phyloP scores from a whole-genome alignment of 805 yeast species.

The Cyberlindnera lachancei region DNA sequence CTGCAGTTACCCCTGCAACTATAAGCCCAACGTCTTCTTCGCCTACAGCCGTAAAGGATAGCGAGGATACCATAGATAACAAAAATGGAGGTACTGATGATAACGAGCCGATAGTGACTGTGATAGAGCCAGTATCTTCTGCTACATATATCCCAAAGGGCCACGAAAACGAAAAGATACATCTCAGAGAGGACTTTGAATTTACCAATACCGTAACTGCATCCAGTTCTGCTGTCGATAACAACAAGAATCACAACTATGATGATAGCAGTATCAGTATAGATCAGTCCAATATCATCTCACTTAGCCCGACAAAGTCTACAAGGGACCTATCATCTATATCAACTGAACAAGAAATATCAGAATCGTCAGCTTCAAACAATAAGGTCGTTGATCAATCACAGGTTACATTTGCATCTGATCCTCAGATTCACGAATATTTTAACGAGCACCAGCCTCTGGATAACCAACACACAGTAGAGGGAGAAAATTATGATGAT shows the following conservation, averaged over 20 bases:
- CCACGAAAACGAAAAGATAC: slow-evolving; percentile 25
- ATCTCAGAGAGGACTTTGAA: slow-evolving; percentile 8
- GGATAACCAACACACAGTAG: neutral
- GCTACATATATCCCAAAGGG: slow-evolving; percentile 69
- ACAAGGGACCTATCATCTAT: neutral
- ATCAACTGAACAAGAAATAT: neutral
- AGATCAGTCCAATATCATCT: neutral
- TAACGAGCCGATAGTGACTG: slow-evolving; percentile 4
- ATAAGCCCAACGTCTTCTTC: no score
- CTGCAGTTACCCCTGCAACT: no score
- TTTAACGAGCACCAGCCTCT: neutral
- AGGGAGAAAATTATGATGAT: slow-evolving; percentile 1
- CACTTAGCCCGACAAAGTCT: neutral
- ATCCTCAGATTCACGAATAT: neutral
- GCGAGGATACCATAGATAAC: neutral
- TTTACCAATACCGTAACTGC: neutral
- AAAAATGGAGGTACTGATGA: neutral
- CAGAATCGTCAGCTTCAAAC: no score
- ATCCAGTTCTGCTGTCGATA: no score
- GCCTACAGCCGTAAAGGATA: no score
- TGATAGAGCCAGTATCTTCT: slow-evolving; percentile 55
- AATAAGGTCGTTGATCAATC: no score
- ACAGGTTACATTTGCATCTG: neutral
- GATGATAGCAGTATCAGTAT: slow-evolving; percentile 2
- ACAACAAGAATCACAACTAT: no score